Evolutionary conservation across 495 filamentous ascomycete species (phyloP), one percentile per base, ranked within the genome.

Genomic region (Aspergillus taichungensis): DNA sequence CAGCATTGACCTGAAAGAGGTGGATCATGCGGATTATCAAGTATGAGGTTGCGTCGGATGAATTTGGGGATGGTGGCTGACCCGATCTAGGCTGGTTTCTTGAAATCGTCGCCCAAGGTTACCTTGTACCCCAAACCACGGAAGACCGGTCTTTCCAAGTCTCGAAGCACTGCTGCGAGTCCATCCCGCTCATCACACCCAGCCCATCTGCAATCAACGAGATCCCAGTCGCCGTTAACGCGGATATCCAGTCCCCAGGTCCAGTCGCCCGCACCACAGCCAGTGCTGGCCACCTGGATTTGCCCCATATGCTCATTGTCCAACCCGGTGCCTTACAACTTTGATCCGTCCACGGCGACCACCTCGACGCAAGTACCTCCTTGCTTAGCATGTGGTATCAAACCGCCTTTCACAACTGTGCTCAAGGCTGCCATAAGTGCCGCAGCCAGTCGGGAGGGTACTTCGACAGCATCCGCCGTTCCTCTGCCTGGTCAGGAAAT

Each of bases 231-330:
- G 27, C 52, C 56, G n/a, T 49, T 57, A 9, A 40, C 59, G 18
- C 59, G 56, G 8, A 40, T 52, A 6, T 49, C 42, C 6, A 29
- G 31, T 8, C 40, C 56, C 8, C 55, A 55, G n/a, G 34, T 44
- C 12, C 51, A 50, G 10, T 45, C 54, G 1, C 43, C 55, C 3
- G 50, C 67, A 28, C 56, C 63, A 6, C 60, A 64, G 31, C 55
- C 56, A 9, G 51, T 65, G 34, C 77, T 70, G 55, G 89, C 85
- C 4, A 95, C 90, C n/a, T 98, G 92, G 92, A 82, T 98, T 37
- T 98, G 94, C 68, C 84, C 87, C 3, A 97, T 98, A 58, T 98
- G 92, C 67, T 88, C 86, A 36, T 91, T 95, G 59, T 94, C 92
- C n/a, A 99, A 99, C 56, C 84, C 87, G 0, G 78, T 97, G 2